Conservation (phyloP, 257 asterid species). For the Primulina eburnea region DNA sequence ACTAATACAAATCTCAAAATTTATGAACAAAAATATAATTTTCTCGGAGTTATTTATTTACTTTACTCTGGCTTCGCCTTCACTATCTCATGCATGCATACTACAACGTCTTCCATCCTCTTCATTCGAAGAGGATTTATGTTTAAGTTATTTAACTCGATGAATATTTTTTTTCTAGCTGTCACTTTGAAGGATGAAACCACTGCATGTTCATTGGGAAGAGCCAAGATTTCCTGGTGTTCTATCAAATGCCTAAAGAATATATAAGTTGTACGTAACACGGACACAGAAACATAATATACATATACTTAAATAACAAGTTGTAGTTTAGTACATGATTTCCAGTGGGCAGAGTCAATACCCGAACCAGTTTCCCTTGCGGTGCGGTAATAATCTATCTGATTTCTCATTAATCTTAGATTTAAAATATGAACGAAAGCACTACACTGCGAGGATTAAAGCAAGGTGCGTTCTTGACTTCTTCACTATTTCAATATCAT, state of each 20-base stretch:
- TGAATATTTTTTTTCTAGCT: no score
- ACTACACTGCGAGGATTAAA: slow-evolving; percentile 35
- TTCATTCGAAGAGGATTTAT: no score
- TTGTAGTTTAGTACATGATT: slow-evolving; percentile 5
- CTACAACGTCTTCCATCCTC: no score
- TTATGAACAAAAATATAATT: no score
- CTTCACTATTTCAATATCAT: slow-evolving; percentile 32
- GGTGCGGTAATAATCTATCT: slow-evolving; percentile 21
- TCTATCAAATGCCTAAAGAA: slow-evolving; percentile 20
- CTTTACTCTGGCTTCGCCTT: no score
- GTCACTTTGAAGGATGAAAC: no score
- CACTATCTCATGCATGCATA: no score
- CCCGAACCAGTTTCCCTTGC: slow-evolving; percentile 72
- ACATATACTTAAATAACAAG: background rate
- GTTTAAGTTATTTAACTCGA: no score
- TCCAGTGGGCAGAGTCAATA: slow-evolving; percentile 54
- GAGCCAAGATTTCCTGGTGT: slow-evolving; percentile 13
- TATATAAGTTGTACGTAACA: slow-evolving; percentile 10
- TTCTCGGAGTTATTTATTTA: no score
- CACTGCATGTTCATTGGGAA: slow-evolving; percentile 9
- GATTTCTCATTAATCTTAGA: background rate
- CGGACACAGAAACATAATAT: slow-evolving; percentile 12
- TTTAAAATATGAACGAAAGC: background rate
- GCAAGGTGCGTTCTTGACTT: slow-evolving; percentile 88
- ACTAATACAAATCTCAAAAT: no score